Evolutionary conservation across 1,284 basidiomycete genomes (phyloP).

Genomic region (Rhodotorula sp.): DNA sequence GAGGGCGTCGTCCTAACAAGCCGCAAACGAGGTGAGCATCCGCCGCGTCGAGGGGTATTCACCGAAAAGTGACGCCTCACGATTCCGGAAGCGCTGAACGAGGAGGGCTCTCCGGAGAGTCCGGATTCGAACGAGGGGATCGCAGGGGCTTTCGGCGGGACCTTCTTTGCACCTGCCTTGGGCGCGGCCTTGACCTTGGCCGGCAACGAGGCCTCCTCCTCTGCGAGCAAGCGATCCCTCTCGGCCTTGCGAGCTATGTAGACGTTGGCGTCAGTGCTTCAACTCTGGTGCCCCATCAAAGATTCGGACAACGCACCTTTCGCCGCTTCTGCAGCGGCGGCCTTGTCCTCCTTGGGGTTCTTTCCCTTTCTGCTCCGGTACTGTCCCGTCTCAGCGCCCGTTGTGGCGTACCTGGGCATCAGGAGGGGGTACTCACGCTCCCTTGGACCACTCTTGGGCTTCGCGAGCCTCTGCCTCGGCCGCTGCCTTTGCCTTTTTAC

Average conservation of each 20-base stretch:
- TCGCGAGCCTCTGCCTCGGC: constrained; percentile 13
- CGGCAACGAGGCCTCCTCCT: constrained; percentile 73
- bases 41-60: background rate
- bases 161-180: constrained; percentile 62
- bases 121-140: constrained; percentile 31
- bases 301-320: background rate
- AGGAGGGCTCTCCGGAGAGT: constrained; percentile 48
- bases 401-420: background rate
- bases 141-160: constrained; percentile 41
- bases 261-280: too few relatives aligned
- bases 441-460: constrained; percentile 22
- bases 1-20: constrained; percentile 71
- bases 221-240: constrained; percentile 59
- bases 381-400: background rate
- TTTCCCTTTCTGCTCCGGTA: constrained; percentile 21
- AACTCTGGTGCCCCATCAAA: too few relatives aligned
- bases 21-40: background rate
- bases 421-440: constrained; percentile 12
- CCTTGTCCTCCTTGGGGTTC: constrained; percentile 45
- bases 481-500: constrained; percentile 12
- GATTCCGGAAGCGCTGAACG: constrained; percentile 76
- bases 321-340: constrained; percentile 45
- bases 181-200: constrained; percentile 65
- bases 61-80: constrained; percentile 8
- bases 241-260: constrained; percentile 54